Evolutionary conservation across 2,329 filamentous ascomycete species (phyloP).

Genomic region (Cytospora mali): DNA sequence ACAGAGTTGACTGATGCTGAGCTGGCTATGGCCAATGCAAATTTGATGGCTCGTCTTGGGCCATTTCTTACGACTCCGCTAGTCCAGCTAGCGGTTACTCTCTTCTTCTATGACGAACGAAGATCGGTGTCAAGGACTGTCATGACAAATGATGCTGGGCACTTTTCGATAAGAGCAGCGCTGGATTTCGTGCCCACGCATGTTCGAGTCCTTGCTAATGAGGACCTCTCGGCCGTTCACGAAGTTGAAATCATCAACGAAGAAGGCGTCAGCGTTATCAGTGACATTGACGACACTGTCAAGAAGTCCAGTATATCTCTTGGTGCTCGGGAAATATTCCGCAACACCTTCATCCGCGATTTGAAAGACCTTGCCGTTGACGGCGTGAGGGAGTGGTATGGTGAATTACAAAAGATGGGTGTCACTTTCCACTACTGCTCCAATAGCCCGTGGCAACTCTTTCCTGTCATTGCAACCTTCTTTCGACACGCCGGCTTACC

Average conservation of each 20-base stretch:
- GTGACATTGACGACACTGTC: constrained; percentile 96
- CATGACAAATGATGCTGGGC: constrained; percentile 83
- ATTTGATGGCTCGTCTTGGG: constrained; percentile 82
- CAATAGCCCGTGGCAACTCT: constrained; percentile 99
- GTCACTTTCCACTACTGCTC: constrained; percentile 96
- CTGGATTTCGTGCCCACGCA: constrained; percentile 91
- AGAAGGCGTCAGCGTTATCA: constrained; percentile 86
- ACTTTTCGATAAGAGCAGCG: constrained; percentile 79
- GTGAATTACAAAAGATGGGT: constrained; percentile 72
- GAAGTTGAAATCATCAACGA: constrained; percentile 77
- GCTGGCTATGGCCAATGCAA: constrained; percentile 76
- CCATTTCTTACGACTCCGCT: constrained; percentile 89
- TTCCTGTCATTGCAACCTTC: constrained; percentile 82
- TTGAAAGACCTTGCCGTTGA: constrained; percentile 79
- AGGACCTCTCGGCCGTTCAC: constrained; percentile 79
- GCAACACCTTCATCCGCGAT: constrained; percentile 92
- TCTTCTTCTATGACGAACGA: constrained; percentile 92
- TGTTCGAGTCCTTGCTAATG: constrained; percentile 82
- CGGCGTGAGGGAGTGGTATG: constrained; percentile 91
- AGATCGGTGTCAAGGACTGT: constrained; percentile 83
- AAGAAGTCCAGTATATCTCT: constrained; percentile 90
- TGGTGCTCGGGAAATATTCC: constrained; percentile 91
- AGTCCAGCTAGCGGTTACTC: constrained; percentile 75
- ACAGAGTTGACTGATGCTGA: constrained; percentile 74
- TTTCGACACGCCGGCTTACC: constrained; percentile 82